Percentiles rank a stretch among this genome's conserved stretches.
These are phyloP conservation scores for Pleurotus ostreatus DNA, from an alignment of 768 basidiomycete genomes.

Conservation along the genomic window DNA sequence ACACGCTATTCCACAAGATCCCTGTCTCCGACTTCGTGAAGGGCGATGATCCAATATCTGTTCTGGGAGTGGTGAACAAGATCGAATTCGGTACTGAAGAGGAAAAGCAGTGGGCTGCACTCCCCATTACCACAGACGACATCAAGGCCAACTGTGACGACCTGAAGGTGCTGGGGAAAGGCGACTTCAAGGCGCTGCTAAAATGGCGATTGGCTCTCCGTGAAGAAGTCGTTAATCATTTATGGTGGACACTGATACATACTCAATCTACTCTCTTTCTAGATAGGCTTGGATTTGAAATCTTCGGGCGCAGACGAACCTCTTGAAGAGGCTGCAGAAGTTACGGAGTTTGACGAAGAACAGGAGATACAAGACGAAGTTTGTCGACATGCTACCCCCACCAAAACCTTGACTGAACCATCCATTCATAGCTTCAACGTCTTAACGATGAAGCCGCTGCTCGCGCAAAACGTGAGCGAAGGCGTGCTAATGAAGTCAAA, in stretches of 20 bases:
- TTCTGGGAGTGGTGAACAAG: constrained; percentile 76
- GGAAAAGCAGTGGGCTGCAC: constrained; percentile 78
- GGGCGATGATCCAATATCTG: constrained; percentile 65
- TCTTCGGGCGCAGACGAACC: constrained; percentile 62
- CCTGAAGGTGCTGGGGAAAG: constrained; percentile 95
- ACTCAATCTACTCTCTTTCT: constrained; percentile 1
- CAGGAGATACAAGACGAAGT: constrained; percentile 90
- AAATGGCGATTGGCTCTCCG: constrained; percentile 89
- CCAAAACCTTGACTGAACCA: constrained; percentile 8
- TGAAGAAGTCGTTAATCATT: constrained; percentile 64
- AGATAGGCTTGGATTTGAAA: constrained; percentile 75
- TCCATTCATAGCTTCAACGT: constrained; percentile 65
- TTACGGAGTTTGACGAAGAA: constrained; percentile 77
- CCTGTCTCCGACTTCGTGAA: constrained; percentile 70
- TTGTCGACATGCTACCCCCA: constrained; percentile 2
- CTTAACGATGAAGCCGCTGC: constrained; percentile 73
- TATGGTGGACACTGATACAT: neutral
- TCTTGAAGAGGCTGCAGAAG: constrained; percentile 69
- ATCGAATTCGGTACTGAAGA: constrained; percentile 78
- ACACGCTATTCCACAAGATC: constrained; percentile 78
- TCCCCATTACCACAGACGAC: constrained; percentile 73
- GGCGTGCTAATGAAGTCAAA: constrained; percentile 86
- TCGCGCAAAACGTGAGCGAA: constrained; percentile 73
- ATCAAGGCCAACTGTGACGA: constrained; percentile 83
- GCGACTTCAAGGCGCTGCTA: constrained; percentile 90